phyloP scores from a whole-genome alignment of 2,329 filamentous ascomycete species.

The Beauveria asiatica region DNA sequence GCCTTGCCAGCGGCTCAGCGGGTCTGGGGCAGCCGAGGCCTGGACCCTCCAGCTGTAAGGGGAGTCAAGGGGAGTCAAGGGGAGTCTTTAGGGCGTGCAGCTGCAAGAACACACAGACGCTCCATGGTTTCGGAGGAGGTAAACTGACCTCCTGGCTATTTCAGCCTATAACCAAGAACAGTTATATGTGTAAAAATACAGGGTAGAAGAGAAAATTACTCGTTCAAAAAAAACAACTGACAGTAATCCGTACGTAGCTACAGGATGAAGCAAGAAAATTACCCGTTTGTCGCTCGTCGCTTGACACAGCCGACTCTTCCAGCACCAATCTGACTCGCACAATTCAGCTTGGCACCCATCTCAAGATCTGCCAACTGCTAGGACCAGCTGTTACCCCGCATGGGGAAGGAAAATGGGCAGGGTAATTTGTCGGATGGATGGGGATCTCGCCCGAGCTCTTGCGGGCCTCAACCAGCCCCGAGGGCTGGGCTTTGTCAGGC shows the following conservation, averaged over 20 bases:
- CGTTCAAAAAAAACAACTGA: background rate
- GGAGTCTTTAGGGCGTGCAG: background rate
- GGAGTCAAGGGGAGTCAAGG: background rate
- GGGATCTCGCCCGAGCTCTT: background rate
- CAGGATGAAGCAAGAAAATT: background rate
- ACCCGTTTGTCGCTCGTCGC: background rate
- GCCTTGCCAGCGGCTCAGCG: background rate
- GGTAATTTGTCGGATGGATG: background rate
- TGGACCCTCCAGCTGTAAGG: background rate
- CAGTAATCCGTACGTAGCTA: too few species aligned
- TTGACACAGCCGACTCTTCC: background rate
- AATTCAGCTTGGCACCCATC: background rate
- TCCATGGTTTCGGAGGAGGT: background rate
- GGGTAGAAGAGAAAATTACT: too few species aligned
- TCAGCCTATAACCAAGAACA: too few species aligned
- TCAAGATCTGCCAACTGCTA: background rate
- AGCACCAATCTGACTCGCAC: too few species aligned
- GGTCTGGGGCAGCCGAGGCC: slow-evolving; percentile 8
- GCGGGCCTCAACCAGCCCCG: background rate
- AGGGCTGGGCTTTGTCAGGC: background rate
- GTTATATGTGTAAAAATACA: too few species aligned
- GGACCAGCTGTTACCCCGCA: background rate
- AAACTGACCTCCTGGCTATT: too few species aligned
- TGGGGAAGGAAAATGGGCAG: background rate
- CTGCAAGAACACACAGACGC: background rate